Conservation (phyloP, 1,284 basidiomycete genomes). For the Salmacisia buchloeana region DNA sequence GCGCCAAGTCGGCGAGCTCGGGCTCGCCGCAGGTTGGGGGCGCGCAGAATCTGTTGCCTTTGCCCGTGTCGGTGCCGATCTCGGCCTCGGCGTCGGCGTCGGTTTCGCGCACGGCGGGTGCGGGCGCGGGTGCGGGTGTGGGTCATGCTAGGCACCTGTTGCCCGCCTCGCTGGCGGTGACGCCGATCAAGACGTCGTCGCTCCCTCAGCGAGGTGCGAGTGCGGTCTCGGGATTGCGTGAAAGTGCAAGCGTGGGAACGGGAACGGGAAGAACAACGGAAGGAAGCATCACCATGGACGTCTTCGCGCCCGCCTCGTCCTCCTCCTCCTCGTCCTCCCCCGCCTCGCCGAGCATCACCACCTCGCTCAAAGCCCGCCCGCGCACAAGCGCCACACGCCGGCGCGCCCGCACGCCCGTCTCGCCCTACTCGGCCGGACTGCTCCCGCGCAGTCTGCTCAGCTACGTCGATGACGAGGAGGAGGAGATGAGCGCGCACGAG, state of each 20-base stretch:
- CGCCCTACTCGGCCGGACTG: slow-evolving; percentile 20
- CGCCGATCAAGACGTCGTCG: background rate
- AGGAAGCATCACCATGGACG: too few species aligned
- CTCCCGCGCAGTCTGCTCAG: slow-evolving; percentile 20
- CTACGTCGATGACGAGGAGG: slow-evolving; percentile 17
- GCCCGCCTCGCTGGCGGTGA: background rate
- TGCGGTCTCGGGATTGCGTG: background rate
- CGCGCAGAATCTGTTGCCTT: too few species aligned
- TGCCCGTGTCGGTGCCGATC: too few species aligned
- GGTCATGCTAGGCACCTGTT: background rate
- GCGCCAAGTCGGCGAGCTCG: too few species aligned
- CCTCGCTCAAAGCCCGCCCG: background rate
- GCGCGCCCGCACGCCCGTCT: slow-evolving; percentile 12
- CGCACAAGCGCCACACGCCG: background rate
- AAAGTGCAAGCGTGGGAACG: background rate
- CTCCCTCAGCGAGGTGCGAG: background rate
- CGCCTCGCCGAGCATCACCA: background rate
- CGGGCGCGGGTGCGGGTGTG: background rate
- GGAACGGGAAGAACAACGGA: too few species aligned
- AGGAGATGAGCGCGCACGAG: slow-evolving; percentile 2
- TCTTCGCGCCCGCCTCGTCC: background rate
- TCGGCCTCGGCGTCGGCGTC: too few species aligned
- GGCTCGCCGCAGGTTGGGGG: background rate
- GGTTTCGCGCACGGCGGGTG: too few species aligned
- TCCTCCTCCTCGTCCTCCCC: background rate